Percentiles rank a stretch among this genome's conserved stretches.
phyloP scores from a whole-genome alignment of 768 basidiomycete species.

The Boletus bicolor region DNA sequence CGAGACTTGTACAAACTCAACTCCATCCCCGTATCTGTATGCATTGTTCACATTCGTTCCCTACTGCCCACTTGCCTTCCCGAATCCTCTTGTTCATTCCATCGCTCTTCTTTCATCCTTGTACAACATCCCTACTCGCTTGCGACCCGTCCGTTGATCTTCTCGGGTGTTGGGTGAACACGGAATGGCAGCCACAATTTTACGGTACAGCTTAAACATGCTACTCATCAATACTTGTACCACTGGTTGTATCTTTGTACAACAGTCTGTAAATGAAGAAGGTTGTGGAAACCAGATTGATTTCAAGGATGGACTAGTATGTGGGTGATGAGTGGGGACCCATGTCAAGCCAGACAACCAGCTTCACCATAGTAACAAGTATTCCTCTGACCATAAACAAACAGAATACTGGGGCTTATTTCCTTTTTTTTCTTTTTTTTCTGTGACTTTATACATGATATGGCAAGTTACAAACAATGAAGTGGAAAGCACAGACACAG shows the following conservation, averaged over 20 bases:
- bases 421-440: not conserved
- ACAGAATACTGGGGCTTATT: conserved; percentile 4
- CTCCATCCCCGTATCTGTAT: not conserved
- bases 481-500: conserved; percentile 3
- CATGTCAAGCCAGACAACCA: not conserved
- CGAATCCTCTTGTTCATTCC: not conserved
- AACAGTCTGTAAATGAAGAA: conserved; percentile 19
- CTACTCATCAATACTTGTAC: conserved; percentile 18
- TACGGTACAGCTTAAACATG: conserved; percentile 16
- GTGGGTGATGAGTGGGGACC: not conserved
- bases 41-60: not conserved
- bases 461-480: not conserved
- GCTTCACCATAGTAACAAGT: not conserved
- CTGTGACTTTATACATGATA: conserved; percentile 8
- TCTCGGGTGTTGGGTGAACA: not conserved
- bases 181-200: conserved; percentile 13
- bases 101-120: conserved; percentile 7
- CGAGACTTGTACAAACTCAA: conserved; percentile 9
- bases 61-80: not conserved
- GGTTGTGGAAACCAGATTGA: not conserved
- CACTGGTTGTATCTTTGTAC: conserved; percentile 22
- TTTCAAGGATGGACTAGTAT: not conserved
- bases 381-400: not conserved
- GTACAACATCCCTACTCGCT: conserved; percentile 10
- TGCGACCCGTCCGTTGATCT: conserved; percentile 13